phyloP scores from a whole-genome alignment of 202 grass and related monocot genomes.

The Digitaria exilis region DNA sequence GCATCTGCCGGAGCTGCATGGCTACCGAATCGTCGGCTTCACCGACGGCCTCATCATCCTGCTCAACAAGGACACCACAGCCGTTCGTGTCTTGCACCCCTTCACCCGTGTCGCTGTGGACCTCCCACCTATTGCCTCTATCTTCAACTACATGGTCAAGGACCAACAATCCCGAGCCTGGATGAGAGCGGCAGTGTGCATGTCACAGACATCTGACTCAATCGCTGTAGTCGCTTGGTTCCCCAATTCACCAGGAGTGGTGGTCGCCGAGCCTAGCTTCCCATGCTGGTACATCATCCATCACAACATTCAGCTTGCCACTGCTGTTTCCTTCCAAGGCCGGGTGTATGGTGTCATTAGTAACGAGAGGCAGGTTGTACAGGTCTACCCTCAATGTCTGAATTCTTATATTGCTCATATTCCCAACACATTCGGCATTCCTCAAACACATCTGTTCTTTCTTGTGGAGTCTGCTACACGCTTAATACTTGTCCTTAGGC shows the following conservation, averaged over 20 bases:
- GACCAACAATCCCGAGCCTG: background rate
- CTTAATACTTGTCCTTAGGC: background rate
- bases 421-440: background rate
- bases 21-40: background rate
- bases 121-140: background rate
- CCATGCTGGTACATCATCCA: background rate
- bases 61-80: conserved; percentile 9
- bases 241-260: background rate
- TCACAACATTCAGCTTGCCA: background rate
- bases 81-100: conserved; percentile 1
- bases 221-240: conserved; percentile 11
- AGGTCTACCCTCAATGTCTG: background rate
- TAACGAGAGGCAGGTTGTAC: background rate
- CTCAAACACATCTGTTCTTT: background rate
- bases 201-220: background rate
- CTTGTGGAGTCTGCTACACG: background rate
- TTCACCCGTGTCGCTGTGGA: conserved; percentile 8
- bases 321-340: conserved; percentile 12
- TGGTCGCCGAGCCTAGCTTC: background rate
- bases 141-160: background rate
- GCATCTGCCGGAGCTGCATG: background rate
- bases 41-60: conserved; percentile 7
- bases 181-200: conserved; percentile 16
- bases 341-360: background rate
- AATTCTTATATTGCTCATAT: background rate